These are phyloP conservation scores for Hortaea werneckii DNA, from an alignment of 2,329 filamentous ascomycete species.

Conservation along the genomic window DNA sequence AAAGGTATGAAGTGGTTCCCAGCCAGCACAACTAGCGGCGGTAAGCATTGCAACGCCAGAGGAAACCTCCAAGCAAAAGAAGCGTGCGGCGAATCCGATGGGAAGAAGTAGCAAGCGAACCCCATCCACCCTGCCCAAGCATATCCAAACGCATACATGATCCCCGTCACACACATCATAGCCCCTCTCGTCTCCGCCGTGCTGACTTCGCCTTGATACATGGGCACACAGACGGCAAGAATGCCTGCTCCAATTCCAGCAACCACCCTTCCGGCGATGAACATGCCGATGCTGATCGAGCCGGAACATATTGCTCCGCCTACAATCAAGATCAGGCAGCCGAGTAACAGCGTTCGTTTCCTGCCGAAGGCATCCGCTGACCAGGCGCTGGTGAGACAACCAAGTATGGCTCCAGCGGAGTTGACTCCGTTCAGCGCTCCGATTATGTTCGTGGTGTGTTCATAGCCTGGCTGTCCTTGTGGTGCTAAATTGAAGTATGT, in stretches of 20 bases:
- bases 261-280: slow-evolving; percentile 23
- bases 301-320: slow-evolving; percentile 32
- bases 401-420: slow-evolving; percentile 32
- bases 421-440: slow-evolving; percentile 38
- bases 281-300: slow-evolving; percentile 30
- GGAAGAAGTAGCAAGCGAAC: slow-evolving; percentile 31
- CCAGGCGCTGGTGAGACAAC: slow-evolving; percentile 31
- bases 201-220: slow-evolving; percentile 32
- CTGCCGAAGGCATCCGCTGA: slow-evolving; percentile 29
- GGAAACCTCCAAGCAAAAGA: slow-evolving; percentile 38
- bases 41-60: slow-evolving; percentile 34
- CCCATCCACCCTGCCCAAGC: slow-evolving; percentile 32
- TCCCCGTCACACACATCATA: slow-evolving; percentile 32
- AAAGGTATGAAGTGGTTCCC: slow-evolving; percentile 31
- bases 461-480: slow-evolving; percentile 31
- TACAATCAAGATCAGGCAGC: slow-evolving; percentile 28
- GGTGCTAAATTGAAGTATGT: slow-evolving; percentile 31
- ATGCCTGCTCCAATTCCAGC: slow-evolving; percentile 30
- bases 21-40: slow-evolving; percentile 31
- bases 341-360: slow-evolving; percentile 30
- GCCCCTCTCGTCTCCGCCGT: slow-evolving; percentile 30
- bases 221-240: slow-evolving; percentile 17
- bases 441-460: slow-evolving; percentile 32
- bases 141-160: slow-evolving; percentile 35
- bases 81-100: slow-evolving; percentile 20